Conservation (phyloP, 2,329 filamentous ascomycete genomes). For the Botryotinia narcissicola region DNA sequence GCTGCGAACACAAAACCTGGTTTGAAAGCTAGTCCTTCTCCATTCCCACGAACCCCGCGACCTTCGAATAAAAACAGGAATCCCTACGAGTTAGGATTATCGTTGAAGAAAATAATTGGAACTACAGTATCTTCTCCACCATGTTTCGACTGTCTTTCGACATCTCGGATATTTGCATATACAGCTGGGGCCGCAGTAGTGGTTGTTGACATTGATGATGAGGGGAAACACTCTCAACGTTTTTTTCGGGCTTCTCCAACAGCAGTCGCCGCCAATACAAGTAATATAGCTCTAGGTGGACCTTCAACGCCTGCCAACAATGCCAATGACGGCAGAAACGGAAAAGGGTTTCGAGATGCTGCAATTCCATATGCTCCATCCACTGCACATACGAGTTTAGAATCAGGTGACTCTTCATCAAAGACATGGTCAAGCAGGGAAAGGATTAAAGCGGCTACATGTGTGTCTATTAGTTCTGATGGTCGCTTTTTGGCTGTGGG, state of each 20-base stretch:
- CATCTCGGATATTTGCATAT: constrained; percentile 74
- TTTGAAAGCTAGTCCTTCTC: constrained; percentile 71
- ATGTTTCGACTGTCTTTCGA: constrained; percentile 78
- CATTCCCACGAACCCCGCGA: constrained; percentile 61
- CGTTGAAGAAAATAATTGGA: constrained; percentile 81
- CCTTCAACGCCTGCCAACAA: constrained; percentile 54
- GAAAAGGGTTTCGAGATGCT: constrained; percentile 50
- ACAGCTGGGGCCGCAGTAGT: constrained; percentile 94
- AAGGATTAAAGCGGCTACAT: constrained; percentile 90
- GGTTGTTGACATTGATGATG: constrained; percentile 72
- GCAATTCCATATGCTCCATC: constrained; percentile 39
- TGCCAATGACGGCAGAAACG: constrained; percentile 61
- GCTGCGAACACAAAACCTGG: constrained; percentile 36
- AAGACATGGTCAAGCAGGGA: constrained; percentile 87
- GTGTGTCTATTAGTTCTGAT: constrained; percentile 82
- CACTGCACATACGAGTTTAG: constrained; percentile 40
- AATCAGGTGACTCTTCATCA: constrained; percentile 63
- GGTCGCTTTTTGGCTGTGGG: constrained; percentile 86
- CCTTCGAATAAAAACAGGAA: constrained; percentile 54
- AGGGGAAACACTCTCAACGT: constrained; percentile 66
- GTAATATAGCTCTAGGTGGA: constrained; percentile 52
- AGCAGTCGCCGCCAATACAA: constrained; percentile 61
- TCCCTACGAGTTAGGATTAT: constrained; percentile 58
- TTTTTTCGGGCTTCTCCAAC: constrained; percentile 88
- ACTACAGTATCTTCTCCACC: constrained; percentile 83